Evolutionary conservation across 495 filamentous ascomycete genomes (phyloP).

Genomic region (Aspergillus incahuasiensis): DNA sequence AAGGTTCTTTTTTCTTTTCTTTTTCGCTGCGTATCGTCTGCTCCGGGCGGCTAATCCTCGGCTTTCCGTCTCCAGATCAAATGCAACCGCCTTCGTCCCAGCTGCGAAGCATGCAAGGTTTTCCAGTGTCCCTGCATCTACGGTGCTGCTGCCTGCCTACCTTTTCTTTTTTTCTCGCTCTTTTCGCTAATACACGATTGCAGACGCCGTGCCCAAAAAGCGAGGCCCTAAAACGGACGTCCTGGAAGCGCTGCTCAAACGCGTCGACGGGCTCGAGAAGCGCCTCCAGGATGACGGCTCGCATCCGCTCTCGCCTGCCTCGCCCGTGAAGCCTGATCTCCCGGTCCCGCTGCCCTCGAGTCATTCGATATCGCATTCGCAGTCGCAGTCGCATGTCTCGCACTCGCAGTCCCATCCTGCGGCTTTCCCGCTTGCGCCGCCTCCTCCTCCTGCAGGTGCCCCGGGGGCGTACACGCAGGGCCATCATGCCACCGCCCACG

Average conservation of each 20-base stretch:
- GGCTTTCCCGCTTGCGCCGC: not conserved
- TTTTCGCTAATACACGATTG: not conserved
- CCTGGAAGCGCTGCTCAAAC: conserved; percentile 74
- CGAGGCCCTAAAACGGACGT: conserved; percentile 85
- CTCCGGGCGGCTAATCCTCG: not conserved
- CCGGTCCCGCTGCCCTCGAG: conserved; percentile 11
- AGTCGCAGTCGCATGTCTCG: not conserved
- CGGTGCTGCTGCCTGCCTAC: too few species aligned
- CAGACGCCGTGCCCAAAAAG: conserved; percentile 85
- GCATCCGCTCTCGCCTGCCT: conserved; percentile 43
- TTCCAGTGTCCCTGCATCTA: conserved; percentile 88
- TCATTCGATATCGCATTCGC: not conserved
- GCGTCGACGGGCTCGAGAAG: conserved; percentile 79
- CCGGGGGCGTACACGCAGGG: not conserved
- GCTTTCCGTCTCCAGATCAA: conserved; percentile 67
- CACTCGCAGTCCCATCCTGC: not conserved
- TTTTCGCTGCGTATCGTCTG: not conserved
- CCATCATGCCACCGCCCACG: not conserved
- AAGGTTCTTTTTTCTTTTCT: conserved; percentile 44
- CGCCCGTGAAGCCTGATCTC: conserved; percentile 18
- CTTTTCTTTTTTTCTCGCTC: too few species aligned
- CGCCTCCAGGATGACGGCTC: conserved; percentile 65
- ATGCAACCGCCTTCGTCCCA: conserved; percentile 77
- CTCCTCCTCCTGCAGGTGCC: not conserved
- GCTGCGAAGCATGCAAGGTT: conserved; percentile 82